Evolutionary conservation across 768 basidiomycete genomes (phyloP), one percentile per base, ranked within the genome.

Genomic region (Trametes gibbosa): DNA sequence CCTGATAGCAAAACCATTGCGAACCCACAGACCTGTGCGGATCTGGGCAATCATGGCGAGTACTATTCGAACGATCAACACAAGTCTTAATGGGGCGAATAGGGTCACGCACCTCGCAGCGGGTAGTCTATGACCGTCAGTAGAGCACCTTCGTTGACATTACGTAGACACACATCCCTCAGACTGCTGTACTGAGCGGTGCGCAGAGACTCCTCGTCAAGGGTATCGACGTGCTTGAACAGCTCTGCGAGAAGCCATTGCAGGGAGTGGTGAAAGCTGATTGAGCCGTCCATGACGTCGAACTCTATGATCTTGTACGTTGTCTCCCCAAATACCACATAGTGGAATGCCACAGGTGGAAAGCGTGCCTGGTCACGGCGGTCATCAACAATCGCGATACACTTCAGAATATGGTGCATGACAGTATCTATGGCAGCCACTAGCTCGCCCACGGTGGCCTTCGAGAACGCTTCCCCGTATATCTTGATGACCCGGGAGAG

Each of bases 1-100:
- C 1, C 96, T 88, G 65, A 98, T 95, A 16, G 90, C 90, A 68
- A 95, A 92, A 3, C 97, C 97, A 66, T 99, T 99, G 53, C 96
- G 89, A 8, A 97, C 95, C 97, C 97, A 99, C 4, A 98, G 80
- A 0, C 95, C 95, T 0, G 92, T 90, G 24, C 95, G 85, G 50
- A 98, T 93, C 70, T 98, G 97, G 0, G 95, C 94, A 45, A 96
- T 87, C 87, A 95, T 93, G 1, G 87, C 83, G 25, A 95, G 77
- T 6, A 92, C 93, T 95, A 48, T 1, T 12, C 24, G 25, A 7
- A 42, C 48, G 34, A 16, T 50, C 17, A 55, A 5, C n/a, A 29
- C 16, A 29, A 24, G 58, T 21, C 60, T 45, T 53, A 56, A 5
- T 32, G 46, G 7, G 42, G 37, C 34, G 6, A 27, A 5, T 17